Base-by-base conservation (phyloP, 257 asterid species). In the Plantago elongata region DNA sequence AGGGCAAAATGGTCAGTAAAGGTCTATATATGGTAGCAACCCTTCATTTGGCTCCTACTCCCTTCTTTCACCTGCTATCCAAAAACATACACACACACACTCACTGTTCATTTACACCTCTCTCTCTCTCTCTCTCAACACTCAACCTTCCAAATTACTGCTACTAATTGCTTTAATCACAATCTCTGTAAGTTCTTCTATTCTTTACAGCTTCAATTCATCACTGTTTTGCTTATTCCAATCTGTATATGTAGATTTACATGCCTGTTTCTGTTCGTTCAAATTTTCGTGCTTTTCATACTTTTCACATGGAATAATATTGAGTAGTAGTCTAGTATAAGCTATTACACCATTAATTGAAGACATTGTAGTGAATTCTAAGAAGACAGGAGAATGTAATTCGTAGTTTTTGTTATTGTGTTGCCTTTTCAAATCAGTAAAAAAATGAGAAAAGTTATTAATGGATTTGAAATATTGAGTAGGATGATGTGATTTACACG, bases 1-100 rank as follows among this genome's bases (percentile, higher is more conserved):
- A 70, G 77, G 79, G 72, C 60, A 74, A 4, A 44, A 60, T 70
- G 49, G 79, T 77, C 72, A 73, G 57, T 50, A 12, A 60, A 51
- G 50, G 60, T 54, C 63, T 74, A 74, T 77, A 74, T 70, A 68
- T 70, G 47, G 45, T 63, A 63, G 75, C 62, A 69, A 57, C 55
- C 69, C 77, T 76, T 42, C 9, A 45, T 67, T 57, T 57, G 42
- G 27, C 48, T 56, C 13, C 63, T 15, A 60, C 74, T 71, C 58
- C 65, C 63, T 61, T 52, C 58, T 71, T 70, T 13, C 61, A 16
- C 67, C 14, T 57, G 13, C 48, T 34, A 51, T 51, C 57, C 37
- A 54, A 54, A 54, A 27, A 34, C 40, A 34, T 0, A 34, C 40
- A 34, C 40, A 34, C 40, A 34, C 40, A 1, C 40, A 3, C 34